These are phyloP conservation scores for Collybia sordida DNA, from an alignment of 768 basidiomycete species.

Conservation along the genomic window DNA sequence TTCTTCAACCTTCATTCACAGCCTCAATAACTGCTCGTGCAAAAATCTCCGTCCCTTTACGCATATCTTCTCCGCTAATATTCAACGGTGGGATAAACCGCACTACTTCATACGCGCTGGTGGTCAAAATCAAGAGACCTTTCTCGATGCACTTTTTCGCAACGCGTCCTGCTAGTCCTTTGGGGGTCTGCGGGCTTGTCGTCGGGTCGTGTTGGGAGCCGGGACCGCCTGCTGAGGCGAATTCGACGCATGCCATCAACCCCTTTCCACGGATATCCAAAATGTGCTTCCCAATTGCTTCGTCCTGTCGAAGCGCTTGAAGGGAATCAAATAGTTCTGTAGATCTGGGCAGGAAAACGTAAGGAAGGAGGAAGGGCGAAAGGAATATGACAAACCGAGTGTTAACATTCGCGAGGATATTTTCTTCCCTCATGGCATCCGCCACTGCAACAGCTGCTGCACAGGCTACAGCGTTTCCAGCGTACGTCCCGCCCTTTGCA, in stretches of 20 bases:
- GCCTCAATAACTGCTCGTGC: conserved; percentile 71
- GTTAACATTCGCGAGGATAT: conserved; percentile 79
- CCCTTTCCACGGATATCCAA: conserved; percentile 88
- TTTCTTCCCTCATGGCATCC: conserved; percentile 75
- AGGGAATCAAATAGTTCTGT: conserved; percentile 68
- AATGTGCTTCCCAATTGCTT: conserved; percentile 55
- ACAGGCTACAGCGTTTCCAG: conserved; percentile 89
- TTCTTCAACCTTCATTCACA: conserved; percentile 41
- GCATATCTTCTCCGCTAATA: conserved; percentile 72
- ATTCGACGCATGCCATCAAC: conserved; percentile 86
- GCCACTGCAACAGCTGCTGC: conserved; percentile 86
- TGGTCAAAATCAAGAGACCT: conserved; percentile 85
- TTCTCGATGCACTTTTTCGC: conserved; percentile 82
- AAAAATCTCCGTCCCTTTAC: conserved; percentile 66
- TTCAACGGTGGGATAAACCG: conserved; percentile 94
- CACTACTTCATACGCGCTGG: conserved; percentile 83
- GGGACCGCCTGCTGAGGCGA: conserved; percentile 62
- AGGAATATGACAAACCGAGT: conserved; percentile 48
- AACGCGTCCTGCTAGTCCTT: conserved; percentile 65
- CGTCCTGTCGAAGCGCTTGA: conserved; percentile 52
- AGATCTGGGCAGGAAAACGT: conserved; percentile 45
- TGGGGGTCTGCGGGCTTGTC: conserved; percentile 26
- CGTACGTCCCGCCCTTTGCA: conserved; percentile 79
- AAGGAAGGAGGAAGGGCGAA: not conserved
- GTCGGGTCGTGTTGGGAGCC: conserved; percentile 44